Evolutionary conservation across 2,329 filamentous ascomycete genomes (phyloP).

Genomic region (Raffaelea deltoideospora): DNA sequence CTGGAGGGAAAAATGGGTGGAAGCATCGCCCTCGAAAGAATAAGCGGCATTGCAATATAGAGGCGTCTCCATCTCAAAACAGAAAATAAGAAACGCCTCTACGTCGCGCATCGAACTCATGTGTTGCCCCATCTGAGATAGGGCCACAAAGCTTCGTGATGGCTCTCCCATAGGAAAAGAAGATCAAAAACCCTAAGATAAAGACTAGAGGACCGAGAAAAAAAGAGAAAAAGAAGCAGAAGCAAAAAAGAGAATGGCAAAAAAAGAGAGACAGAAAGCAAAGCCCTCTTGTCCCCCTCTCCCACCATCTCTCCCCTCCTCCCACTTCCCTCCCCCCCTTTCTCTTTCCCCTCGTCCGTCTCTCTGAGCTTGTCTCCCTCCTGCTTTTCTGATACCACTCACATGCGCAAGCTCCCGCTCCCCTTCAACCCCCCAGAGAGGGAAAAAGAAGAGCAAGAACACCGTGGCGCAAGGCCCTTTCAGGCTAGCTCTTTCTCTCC

Average conservation of each 20-base stretch:
- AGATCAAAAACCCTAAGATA: no score
- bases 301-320: no score
- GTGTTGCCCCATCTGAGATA: constrained; percentile 5
- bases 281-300: no score
- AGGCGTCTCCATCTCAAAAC: background rate
- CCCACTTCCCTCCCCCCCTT: background rate
- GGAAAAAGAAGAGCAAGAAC: background rate
- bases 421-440: background rate
- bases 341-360: background rate
- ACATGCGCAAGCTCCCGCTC: constrained; percentile 5
- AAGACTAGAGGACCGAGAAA: no score
- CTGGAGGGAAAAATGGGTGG: constrained; percentile 3
- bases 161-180: constrained; percentile 11
- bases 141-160: constrained; percentile 12
- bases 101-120: constrained; percentile 13
- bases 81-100: constrained; percentile 1
- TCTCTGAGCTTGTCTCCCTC: background rate
- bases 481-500: constrained; percentile 5
- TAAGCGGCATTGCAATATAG: constrained; percentile 14
- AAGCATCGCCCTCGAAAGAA: constrained; percentile 12
- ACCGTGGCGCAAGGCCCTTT: constrained; percentile 11
- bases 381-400: constrained; percentile 14
- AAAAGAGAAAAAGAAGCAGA: background rate
- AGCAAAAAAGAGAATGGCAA: background rate
- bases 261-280: background rate